These are phyloP conservation scores for Trichodelitschia bisporula DNA, from an alignment of 495 filamentous ascomycete genomes.

Conservation along the genomic window DNA sequence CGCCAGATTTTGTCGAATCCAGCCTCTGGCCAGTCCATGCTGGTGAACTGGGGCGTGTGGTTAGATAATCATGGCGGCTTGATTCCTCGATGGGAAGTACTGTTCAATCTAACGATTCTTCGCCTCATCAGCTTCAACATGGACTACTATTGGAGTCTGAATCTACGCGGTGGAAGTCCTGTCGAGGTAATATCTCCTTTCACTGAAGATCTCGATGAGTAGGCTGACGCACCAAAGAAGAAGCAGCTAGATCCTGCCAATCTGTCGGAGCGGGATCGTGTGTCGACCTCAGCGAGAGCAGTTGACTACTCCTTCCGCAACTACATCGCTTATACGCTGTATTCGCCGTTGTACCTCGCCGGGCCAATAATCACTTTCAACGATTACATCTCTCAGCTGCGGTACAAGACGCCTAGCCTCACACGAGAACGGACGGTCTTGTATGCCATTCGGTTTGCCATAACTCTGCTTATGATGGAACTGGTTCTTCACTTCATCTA, in stretches of 20 bases:
- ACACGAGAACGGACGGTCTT: constrained; percentile 36
- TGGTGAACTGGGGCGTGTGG: constrained; percentile 28
- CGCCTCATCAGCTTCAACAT: constrained; percentile 90
- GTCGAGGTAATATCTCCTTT: constrained; percentile 45
- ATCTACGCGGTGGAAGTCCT: constrained; percentile 35
- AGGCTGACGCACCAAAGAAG: constrained; percentile 69
- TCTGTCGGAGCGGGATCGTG: constrained; percentile 69
- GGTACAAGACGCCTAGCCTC: constrained; percentile 45
- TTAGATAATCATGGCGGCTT: constrained; percentile 62
- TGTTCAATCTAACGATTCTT: constrained; percentile 92
- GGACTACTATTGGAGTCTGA: constrained; percentile 83
- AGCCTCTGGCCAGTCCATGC: too few species aligned
- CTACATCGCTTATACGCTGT: constrained; percentile 70
- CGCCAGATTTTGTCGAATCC: constrained; percentile 16
- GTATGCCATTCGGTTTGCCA: constrained; percentile 65
- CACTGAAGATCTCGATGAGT: constrained; percentile 4
- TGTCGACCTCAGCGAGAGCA: constrained; percentile 43
- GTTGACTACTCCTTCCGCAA: constrained; percentile 56
- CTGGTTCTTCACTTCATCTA: constrained; percentile 84
- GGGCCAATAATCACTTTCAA: constrained; percentile 96
- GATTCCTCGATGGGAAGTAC: constrained; percentile 71
- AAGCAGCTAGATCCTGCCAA: constrained; percentile 73
- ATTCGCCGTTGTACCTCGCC: constrained; percentile 77
- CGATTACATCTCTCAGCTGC: constrained; percentile 76
- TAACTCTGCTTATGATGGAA: constrained; percentile 77